Evolutionary conservation across 2,329 filamentous ascomycete species (phyloP).

Genomic region (Alternaria atra): DNA sequence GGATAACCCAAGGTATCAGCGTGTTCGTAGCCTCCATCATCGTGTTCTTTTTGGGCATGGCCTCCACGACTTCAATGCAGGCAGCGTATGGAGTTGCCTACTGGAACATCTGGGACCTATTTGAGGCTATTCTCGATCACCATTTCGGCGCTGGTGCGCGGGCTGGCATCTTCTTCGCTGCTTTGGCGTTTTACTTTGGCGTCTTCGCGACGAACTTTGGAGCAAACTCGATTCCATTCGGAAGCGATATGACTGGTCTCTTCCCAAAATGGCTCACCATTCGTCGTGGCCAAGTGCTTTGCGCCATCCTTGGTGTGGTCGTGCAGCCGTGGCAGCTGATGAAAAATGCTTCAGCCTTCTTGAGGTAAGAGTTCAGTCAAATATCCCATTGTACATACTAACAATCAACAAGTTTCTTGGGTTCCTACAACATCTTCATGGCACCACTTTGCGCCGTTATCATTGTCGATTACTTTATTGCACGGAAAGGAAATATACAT

Average conservation of each 20-base stretch:
- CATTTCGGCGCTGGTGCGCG: slow-evolving; percentile 52
- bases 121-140: slow-evolving; percentile 53
- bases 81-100: slow-evolving; percentile 50
- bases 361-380: slow-evolving; percentile 26
- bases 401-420: slow-evolving; percentile 49
- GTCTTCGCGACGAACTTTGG: slow-evolving; percentile 57
- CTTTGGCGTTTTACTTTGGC: slow-evolving; percentile 49
- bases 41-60: slow-evolving; percentile 54
- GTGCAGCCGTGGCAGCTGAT: slow-evolving; percentile 57
- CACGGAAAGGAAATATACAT: slow-evolving; percentile 54
- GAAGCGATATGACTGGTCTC: slow-evolving; percentile 54
- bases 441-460: slow-evolving; percentile 52
- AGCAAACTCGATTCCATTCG: slow-evolving; percentile 54
- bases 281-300: slow-evolving; percentile 54
- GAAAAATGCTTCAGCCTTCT: slow-evolving; percentile 51
- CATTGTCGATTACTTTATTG: slow-evolving; percentile 52
- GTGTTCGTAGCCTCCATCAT: slow-evolving; percentile 54
- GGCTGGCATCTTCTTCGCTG: slow-evolving; percentile 53
- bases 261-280: slow-evolving; percentile 57
- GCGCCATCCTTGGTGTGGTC: slow-evolving; percentile 48
- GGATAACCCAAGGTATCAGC: slow-evolving; percentile 43
- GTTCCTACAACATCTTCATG: slow-evolving; percentile 55
- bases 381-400: neutral
- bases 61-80: slow-evolving; percentile 50
- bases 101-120: slow-evolving; percentile 60